Evolutionary conservation across 2,329 filamentous ascomycete species (phyloP).

Genomic region (Mariannaea elegans): DNA sequence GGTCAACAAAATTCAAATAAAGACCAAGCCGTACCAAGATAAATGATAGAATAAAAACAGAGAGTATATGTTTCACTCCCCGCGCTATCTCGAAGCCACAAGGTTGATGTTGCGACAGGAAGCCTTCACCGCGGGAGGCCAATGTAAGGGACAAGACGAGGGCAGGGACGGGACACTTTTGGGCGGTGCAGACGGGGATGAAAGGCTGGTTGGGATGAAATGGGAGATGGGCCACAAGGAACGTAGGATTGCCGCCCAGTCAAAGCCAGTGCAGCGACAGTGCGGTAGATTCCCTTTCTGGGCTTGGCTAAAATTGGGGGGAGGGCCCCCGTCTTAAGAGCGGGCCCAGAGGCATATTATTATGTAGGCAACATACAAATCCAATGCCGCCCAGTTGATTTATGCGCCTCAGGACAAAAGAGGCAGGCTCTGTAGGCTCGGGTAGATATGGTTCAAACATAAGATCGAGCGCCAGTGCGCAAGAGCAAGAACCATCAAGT

Average conservation of each 20-base stretch:
- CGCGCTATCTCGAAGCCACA: slow-evolving; percentile 6
- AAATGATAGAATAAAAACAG: not conserved
- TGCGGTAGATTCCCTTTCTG: slow-evolving; percentile 9
- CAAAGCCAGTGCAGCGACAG: slow-evolving; percentile 2
- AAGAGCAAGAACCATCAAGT: no score
- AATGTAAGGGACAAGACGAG: not conserved
- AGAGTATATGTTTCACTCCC: not conserved
- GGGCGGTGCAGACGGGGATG: not conserved
- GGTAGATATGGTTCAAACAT: no score
- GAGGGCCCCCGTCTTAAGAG: not conserved
- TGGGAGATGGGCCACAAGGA: slow-evolving; percentile 3
- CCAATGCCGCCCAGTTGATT: no score
- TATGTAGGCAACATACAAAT: no score
- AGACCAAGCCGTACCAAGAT: not conserved
- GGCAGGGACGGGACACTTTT: slow-evolving; percentile 1
- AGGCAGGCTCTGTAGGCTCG: no score
- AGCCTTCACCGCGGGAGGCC: slow-evolving; percentile 3
- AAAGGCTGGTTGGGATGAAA: slow-evolving; percentile 14
- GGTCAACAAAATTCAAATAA: not conserved
- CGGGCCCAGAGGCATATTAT: slow-evolving; percentile 1
- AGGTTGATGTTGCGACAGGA: not conserved
- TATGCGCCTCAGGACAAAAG: no score
- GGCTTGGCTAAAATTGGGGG: not conserved
- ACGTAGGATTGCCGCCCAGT: slow-evolving; percentile 5
- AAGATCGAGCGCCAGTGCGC: no score